These are phyloP conservation scores for Vanderwaltozyma tropicalis DNA, from an alignment of 805 yeast genomes.

Conservation along the genomic window DNA sequence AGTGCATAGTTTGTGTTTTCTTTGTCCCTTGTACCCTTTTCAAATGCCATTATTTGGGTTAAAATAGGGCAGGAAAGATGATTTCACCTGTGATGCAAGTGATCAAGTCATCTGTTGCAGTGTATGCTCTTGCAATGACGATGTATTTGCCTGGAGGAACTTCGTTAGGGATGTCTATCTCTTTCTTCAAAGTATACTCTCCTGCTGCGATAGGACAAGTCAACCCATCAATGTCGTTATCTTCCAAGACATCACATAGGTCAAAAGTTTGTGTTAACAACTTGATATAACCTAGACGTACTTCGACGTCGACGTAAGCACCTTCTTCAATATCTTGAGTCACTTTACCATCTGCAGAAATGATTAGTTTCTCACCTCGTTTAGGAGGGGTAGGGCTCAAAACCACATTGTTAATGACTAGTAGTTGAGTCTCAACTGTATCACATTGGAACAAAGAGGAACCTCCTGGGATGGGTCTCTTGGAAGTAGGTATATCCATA, in stretches of 20 bases:
- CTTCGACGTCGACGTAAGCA: slow-evolving; percentile 90
- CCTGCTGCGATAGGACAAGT: slow-evolving; percentile 78
- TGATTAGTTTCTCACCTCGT: slow-evolving; percentile 75
- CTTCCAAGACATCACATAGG: slow-evolving; percentile 75
- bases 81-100: slow-evolving; percentile 75
- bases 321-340: slow-evolving; percentile 57
- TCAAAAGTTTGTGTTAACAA: slow-evolving; percentile 85
- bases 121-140: slow-evolving; percentile 83
- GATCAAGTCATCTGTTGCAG: slow-evolving; percentile 68
- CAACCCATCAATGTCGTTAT: slow-evolving; percentile 52
- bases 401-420: slow-evolving; percentile 48
- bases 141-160: slow-evolving; percentile 93
- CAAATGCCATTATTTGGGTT: too few species aligned
- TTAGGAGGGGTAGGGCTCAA: slow-evolving; percentile 81
- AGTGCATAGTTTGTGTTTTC: too few species aligned
- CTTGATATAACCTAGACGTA: slow-evolving; percentile 83
- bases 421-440: slow-evolving; percentile 46
- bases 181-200: slow-evolving; percentile 49
- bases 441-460: slow-evolving; percentile 82
- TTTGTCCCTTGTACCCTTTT: too few species aligned
- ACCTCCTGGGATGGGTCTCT: slow-evolving; percentile 76
- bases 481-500: slow-evolving; percentile 8
- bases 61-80: slow-evolving; percentile 27
- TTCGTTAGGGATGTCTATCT: slow-evolving; percentile 76
- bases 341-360: slow-evolving; percentile 63